These are phyloP conservation scores for Populus euphratica DNA, from an alignment of 345 rosid genomes.

Conservation along the genomic window DNA sequence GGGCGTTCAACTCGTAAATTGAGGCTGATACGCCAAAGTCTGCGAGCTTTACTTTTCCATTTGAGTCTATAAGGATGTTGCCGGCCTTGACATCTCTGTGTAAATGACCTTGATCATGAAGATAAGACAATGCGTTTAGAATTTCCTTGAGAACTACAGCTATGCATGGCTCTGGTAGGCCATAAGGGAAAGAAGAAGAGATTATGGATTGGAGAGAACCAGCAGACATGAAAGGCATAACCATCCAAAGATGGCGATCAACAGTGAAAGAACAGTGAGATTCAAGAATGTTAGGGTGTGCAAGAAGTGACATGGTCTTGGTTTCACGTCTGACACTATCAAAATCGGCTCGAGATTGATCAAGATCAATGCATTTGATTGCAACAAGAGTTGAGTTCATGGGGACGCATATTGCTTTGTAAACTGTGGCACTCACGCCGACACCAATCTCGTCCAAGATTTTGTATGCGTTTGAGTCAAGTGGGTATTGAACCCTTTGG, in stretches of 20 bases:
- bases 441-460: conserved; percentile 64
- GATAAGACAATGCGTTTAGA: conserved; percentile 59
- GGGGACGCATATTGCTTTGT: conserved; percentile 72
- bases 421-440: conserved; percentile 72
- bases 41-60: conserved; percentile 69
- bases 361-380: conserved; percentile 81
- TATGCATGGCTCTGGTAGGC: conserved; percentile 71
- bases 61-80: conserved; percentile 63
- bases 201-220: conserved; percentile 83
- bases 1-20: conserved; percentile 46
- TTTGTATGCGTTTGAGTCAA: conserved; percentile 55
- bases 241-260: conserved; percentile 76
- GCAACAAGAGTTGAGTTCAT: conserved; percentile 58
- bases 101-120: conserved; percentile 74
- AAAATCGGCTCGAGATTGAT: conserved; percentile 56
- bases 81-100: conserved; percentile 83
- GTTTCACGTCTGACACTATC: conserved; percentile 64
- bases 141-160: conserved; percentile 66
- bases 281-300: conserved; percentile 74
- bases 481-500: conserved; percentile 49
- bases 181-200: conserved; percentile 58
- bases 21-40: conserved; percentile 90
- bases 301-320: conserved; percentile 75
- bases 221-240: conserved; percentile 91
- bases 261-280: conserved; percentile 84